Conservation (phyloP, 1,139 yeast species). For the Scheffersomyces parashehatae region DNA sequence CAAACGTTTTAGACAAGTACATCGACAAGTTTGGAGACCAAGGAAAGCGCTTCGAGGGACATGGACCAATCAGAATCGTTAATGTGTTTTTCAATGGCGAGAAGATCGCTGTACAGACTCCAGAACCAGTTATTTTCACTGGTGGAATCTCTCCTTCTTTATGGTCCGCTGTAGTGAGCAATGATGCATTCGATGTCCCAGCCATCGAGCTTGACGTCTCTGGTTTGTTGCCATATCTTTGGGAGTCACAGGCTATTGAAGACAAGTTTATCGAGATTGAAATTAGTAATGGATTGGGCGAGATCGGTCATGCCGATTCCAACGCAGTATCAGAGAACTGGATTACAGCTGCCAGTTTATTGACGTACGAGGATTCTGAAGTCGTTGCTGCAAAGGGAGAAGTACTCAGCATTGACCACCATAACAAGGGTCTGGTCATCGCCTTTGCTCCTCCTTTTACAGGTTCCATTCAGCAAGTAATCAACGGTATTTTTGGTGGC, state of each 20-base stretch:
- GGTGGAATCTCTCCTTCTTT: constrained; percentile 79
- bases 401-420: constrained; percentile 24
- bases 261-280: constrained; percentile 41
- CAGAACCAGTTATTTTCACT: constrained; percentile 64
- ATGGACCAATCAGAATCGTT: constrained; percentile 63
- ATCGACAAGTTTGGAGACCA: constrained; percentile 6
- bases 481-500: constrained; percentile 32
- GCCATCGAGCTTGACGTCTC: constrained; percentile 67
- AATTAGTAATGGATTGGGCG: constrained; percentile 60
- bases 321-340: constrained; percentile 11
- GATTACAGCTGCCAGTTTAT: constrained; percentile 17
- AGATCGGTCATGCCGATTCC: constrained; percentile 21
- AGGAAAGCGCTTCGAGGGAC: constrained; percentile 45
- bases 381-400: constrained; percentile 43
- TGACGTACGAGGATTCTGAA: constrained; percentile 56
- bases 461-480: constrained; percentile 36
- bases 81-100: constrained; percentile 52
- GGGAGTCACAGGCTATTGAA: constrained; percentile 37
- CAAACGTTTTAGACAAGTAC: constrained; percentile 53
- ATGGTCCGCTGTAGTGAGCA: constrained; percentile 78
- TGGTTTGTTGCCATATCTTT: constrained; percentile 61
- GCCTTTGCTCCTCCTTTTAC: constrained; percentile 34
- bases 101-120: constrained; percentile 50
- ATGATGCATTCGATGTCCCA: constrained; percentile 70
- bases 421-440: constrained; percentile 16